Conservation (phyloP, 805 yeast genomes). For the Saturnispora silvae region DNA sequence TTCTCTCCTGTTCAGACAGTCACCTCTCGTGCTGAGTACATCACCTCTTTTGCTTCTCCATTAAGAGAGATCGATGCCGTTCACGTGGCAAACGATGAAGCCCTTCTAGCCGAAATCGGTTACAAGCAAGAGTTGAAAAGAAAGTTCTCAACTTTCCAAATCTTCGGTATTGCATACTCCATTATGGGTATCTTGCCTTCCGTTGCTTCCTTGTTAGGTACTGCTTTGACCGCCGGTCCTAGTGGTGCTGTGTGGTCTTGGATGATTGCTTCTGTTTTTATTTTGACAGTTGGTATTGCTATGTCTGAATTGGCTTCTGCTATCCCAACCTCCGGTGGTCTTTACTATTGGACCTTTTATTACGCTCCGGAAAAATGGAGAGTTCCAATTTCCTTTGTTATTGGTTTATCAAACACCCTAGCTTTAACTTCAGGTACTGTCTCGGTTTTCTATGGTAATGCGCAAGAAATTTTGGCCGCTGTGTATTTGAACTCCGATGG, state of each 20-base stretch:
- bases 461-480: conserved; percentile 45
- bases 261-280: conserved; percentile 30
- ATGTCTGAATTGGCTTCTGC: conserved; percentile 59
- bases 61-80: conserved; percentile 24
- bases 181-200: conserved; percentile 57
- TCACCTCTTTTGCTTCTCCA: conserved; percentile 15
- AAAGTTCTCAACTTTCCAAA: conserved; percentile 44
- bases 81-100: conserved; percentile 21
- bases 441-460: conserved; percentile 57
- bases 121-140: conserved; percentile 55
- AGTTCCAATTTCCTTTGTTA: conserved; percentile 44
- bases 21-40: conserved; percentile 13
- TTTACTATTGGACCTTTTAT: conserved; percentile 56
- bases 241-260: conserved; percentile 67
- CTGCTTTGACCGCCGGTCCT: conserved; percentile 53
- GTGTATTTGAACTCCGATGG: conserved; percentile 42
- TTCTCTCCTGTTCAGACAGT: conserved; percentile 9
- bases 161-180: conserved; percentile 53
- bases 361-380: conserved; percentile 45
- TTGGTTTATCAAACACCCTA: conserved; percentile 55
- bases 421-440: conserved; percentile 56
- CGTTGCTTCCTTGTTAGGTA: conserved; percentile 43
- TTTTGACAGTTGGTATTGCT: conserved; percentile 43
- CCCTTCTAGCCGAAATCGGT: conserved; percentile 42
- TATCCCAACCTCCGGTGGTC: conserved; percentile 65